Evolutionary conservation across 805 yeast genomes (phyloP).

Genomic region (Candida verbasci): DNA sequence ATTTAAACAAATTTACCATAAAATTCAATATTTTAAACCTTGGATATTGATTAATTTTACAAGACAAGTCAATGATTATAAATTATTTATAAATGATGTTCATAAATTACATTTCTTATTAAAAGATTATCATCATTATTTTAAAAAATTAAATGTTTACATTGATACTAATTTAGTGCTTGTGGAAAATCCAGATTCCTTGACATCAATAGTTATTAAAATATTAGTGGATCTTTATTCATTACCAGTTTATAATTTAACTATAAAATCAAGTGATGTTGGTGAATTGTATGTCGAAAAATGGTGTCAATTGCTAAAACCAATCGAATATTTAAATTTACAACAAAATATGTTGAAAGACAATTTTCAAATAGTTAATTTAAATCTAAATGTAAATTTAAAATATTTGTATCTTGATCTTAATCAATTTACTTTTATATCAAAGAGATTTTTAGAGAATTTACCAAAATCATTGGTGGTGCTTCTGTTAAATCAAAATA

Average conservation of each 20-base stretch:
- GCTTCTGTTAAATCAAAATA: constrained; percentile 13
- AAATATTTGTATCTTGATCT: constrained; percentile 19
- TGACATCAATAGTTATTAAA: constrained; percentile 24
- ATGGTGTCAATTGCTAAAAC: constrained; percentile 28
- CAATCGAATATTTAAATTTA: constrained; percentile 19
- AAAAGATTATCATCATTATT: background rate
- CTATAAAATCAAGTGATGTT: constrained; percentile 29
- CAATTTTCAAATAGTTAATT: too few relatives aligned
- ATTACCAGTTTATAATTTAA: constrained; percentile 9
- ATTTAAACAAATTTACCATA: constrained; percentile 1
- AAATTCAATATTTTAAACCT: background rate
- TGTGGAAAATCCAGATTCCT: constrained; percentile 28
- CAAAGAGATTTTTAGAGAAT: constrained; percentile 15
- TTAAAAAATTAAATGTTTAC: constrained; percentile 14
- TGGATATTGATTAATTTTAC: constrained; percentile 5
- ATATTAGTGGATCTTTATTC: constrained; percentile 16
- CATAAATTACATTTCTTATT: constrained; percentile 4
- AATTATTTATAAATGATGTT: constrained; percentile 6
- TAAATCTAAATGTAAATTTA: constrained; percentile 22
- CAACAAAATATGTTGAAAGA: constrained; percentile 21
- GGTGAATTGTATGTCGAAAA: constrained; percentile 26
- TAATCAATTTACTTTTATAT: constrained; percentile 19
- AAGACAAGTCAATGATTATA: constrained; percentile 9
- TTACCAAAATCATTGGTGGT: constrained; percentile 25
- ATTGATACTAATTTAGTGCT: constrained; percentile 24